phyloP scores from a whole-genome alignment of 768 basidiomycete genomes.

The Porpolomopsis calyptriformis region DNA sequence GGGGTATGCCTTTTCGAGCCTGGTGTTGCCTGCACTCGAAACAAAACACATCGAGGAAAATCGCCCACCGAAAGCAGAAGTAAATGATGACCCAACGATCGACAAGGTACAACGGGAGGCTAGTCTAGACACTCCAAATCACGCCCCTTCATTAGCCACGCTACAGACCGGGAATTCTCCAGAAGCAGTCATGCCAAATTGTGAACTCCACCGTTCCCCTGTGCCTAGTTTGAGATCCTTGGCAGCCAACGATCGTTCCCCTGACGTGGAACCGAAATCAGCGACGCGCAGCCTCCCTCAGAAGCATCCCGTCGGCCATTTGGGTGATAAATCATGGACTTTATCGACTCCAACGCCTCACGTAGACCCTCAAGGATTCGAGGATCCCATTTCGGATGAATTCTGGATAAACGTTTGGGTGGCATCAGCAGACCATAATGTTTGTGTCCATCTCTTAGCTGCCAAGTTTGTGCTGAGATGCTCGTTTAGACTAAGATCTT shows the following conservation, averaged over 20 bases:
- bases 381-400: slow-evolving; percentile 75
- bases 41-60: no score
- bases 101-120: no score
- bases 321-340: slow-evolving; percentile 46
- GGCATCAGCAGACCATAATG: slow-evolving; percentile 80
- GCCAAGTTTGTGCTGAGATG: slow-evolving; percentile 9
- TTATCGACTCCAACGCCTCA: slow-evolving; percentile 58
- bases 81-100: no score
- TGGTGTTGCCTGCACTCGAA: no score
- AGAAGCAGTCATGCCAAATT: no score
- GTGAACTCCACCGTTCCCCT: no score
- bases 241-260: slow-evolving; percentile 40
- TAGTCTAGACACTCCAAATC: no score
- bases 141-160: no score
- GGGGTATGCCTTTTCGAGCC: no score
- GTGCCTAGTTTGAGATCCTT: background rate
- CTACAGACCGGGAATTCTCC: no score
- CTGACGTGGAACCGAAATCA: slow-evolving; percentile 39
- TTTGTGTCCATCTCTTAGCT: slow-evolving; percentile 28
- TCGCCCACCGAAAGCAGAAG: no score
- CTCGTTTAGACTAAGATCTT: slow-evolving; percentile 80
- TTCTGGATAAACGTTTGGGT: slow-evolving; percentile 93
- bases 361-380: slow-evolving; percentile 69
- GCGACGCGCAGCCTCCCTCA: no score
- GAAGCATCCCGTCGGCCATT: slow-evolving; percentile 43